A percentile compares a stretch with the other conserved stretches of the same genome.
Conservation (phyloP, 179 eudicot species). For the Silene noctiflora region DNA sequence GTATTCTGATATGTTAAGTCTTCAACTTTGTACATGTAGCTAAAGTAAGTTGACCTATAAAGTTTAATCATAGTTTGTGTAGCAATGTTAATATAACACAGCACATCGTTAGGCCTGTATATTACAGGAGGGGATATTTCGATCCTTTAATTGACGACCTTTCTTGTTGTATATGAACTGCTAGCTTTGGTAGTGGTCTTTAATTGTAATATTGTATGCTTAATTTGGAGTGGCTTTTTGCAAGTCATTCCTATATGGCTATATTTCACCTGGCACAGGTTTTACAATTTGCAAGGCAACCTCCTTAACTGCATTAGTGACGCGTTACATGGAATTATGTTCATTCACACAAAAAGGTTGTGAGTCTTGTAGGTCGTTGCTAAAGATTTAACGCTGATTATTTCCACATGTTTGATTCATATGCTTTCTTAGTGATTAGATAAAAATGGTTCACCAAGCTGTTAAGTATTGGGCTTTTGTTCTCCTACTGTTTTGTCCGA, state of each 20-base stretch:
- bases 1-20: no score
- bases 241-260: not conserved
- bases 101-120: no score
- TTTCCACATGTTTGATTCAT: not conserved
- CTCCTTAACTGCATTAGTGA: not conserved
- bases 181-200: not conserved
- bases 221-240: not conserved
- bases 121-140: no score
- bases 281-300: not conserved
- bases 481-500: not conserved
- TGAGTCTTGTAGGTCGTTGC: not conserved
- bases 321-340: not conserved
- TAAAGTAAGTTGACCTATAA: no score
- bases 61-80: no score
- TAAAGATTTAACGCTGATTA: not conserved
- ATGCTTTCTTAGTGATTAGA: conserved; percentile 7
- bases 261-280: not conserved
- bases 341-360: not conserved
- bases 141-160: no score
- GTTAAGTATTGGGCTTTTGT: not conserved
- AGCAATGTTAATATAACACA: no score
- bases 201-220: not conserved
- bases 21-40: no score
- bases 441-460: not conserved
- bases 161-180: no score